Conservation (phyloP, 139 green algal species). For the Chlorella sp. region DNA sequence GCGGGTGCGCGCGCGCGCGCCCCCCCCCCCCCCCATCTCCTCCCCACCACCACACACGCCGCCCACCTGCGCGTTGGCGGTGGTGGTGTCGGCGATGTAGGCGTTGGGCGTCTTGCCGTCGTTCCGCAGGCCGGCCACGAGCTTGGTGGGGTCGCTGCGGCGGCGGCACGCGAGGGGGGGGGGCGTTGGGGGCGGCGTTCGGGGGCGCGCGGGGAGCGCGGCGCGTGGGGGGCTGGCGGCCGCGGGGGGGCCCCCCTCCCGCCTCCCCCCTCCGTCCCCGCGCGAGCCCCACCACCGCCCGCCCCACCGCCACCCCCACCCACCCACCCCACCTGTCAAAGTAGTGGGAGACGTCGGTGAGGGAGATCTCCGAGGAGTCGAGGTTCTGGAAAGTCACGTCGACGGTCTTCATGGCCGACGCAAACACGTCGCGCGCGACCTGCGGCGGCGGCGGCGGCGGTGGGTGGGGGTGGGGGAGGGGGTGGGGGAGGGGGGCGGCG, state of each 20-base stretch:
- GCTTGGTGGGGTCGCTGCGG: constrained; percentile 98
- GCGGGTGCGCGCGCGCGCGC: background rate
- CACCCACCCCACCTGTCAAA: no score
- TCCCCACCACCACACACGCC: background rate
- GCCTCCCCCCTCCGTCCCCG: no score
- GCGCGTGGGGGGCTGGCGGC: no score
- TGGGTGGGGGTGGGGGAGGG: background rate
- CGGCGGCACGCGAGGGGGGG: no score
- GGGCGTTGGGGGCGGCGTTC: no score
- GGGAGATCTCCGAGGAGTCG: constrained; percentile 96
- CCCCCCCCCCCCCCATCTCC: background rate
- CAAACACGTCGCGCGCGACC: constrained; percentile 76
- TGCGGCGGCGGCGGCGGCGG: background rate
- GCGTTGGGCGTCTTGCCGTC: constrained; percentile 87
- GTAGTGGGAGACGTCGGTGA: constrained; percentile 98
- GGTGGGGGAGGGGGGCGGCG: background rate
- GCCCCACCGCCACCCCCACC: no score
- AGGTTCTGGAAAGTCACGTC: constrained; percentile 99
- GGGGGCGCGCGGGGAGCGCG: no score
- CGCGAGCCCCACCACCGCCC: no score
- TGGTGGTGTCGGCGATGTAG: constrained; percentile 99
- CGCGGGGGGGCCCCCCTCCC: no score
- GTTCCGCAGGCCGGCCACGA: constrained; percentile 87
- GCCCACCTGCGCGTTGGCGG: constrained; percentile 93
- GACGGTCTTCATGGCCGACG: constrained; percentile 95